Base-by-base conservation (phyloP, 139 green algal species). In the Yamagishiella unicocca region DNA sequence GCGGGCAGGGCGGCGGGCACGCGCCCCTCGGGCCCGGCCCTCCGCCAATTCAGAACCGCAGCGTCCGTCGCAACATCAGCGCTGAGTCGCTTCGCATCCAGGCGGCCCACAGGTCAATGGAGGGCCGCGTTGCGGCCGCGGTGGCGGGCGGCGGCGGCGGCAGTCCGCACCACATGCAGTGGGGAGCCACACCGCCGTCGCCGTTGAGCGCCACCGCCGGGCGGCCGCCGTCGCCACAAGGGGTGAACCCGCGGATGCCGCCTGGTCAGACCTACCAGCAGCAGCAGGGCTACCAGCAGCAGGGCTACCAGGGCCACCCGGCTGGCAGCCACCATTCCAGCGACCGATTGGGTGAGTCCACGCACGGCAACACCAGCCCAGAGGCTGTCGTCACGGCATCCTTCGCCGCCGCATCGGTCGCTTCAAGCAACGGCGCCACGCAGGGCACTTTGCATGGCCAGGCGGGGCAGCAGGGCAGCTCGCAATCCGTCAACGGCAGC, bases 21-120 rank as follows among this genome's bases (percentile, higher is more conserved):
- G 38, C 10, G 70, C 5, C 17, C 8, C 45, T 58, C 5, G 45
- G 73, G 54, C 76, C 33, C 9, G 53, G 53, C 21, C 54, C 61
- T 19, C 64, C 80, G 62, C 64, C 80, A 3, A 33, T 78, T 14
- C 64, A 77, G 25, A 66, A 24, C 31, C 80, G 80, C 61, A 86
- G 45, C 64, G 80, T 86, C 0, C 80, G 80, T 0, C 62, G 80
- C 19, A 86, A 86, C 33, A 22, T 86, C 1, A 68, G 43, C 21
- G 29, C 64, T 0, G 80, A 86, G 40, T 77, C 80, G 33, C 80
- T 86, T 31, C 62, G 80, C 0, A 86, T 86, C 40, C 80, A 86
- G 80, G 80, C 80, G 8, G 80, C 68, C 31, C 72, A 80, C n/a
- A 27, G 72, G 43, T 84, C 77, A 27, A 73, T 84, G 77, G 77